A percentile compares a stretch with the other conserved stretches of the same genome.
Evolutionary conservation across 371 early-diverging fungal genomes (phyloP).

Genomic region (Batkoa obscura): DNA sequence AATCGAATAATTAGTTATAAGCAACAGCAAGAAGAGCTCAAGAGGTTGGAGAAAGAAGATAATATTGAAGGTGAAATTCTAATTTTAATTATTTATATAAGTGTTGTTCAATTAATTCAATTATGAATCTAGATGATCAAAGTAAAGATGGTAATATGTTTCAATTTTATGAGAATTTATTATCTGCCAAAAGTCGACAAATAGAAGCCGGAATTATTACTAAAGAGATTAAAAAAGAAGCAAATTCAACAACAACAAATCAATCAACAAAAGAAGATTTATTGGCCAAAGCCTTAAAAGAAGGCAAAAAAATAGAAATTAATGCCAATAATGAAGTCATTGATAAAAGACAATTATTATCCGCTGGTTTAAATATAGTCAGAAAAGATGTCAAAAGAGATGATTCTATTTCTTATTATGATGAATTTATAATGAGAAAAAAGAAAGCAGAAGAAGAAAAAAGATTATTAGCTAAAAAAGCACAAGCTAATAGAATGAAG

Average conservation of each 20-base stretch:
- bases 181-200: constrained; percentile 16
- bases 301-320: constrained; percentile 27
- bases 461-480: constrained; percentile 11
- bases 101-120: too few species aligned
- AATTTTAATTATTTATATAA: too few species aligned
- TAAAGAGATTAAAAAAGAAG: constrained; percentile 6
- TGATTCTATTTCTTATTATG: constrained; percentile 14
- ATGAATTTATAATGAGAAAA: constrained; percentile 6
- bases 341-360: constrained; percentile 54
- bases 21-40: constrained; percentile 57
- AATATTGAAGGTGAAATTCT: constrained; percentile 21
- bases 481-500: constrained; percentile 9
- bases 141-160: background rate
- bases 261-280: constrained; percentile 11
- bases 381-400: constrained; percentile 14
- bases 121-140: too few species aligned
- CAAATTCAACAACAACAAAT: constrained; percentile 8
- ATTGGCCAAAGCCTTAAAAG: constrained; percentile 15
- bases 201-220: constrained; percentile 8
- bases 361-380: constrained; percentile 54
- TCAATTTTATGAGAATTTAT: constrained; percentile 27
- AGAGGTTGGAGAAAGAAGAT: constrained; percentile 66
- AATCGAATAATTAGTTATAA: constrained; percentile 19
- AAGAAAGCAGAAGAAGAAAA: constrained; percentile 5
- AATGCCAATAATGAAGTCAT: constrained; percentile 62